Base-by-base conservation (phyloP, 2,329 filamentous ascomycete species). In the Fusarium papillatum region DNA sequence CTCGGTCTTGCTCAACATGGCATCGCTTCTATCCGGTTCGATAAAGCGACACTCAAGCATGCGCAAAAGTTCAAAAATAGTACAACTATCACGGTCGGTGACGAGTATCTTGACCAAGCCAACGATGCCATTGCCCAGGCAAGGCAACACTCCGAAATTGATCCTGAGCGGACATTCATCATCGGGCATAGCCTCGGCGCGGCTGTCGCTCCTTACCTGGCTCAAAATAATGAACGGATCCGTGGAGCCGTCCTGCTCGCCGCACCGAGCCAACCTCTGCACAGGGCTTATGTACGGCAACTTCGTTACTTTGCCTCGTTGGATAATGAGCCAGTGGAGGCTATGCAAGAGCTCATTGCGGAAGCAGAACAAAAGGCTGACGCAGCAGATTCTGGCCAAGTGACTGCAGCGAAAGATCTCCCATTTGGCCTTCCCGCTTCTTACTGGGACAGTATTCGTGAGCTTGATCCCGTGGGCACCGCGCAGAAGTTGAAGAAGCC, bases 271-370 rank as follows among this genome's bases (percentile, higher is more conserved):
- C 24, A 41, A 13, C 43, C 59, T 29, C 9, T 64, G 13, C 50
- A 64, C 22, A 41, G 43, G 29, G 14, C 34, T 16, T 64, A 41
- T n/a, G 43, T 64, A 22, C 66, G 60, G 1, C 66, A 68, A 26
- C 66, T 68, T n/a, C 59, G 66, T 19, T 68, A 68, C 24, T 64
- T 68, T 39, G 59, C 66, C 16, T 64, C 57, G 7, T n/a, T 68
- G 36, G 60, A 68, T n/a, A 55, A 24, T 7, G 24, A 48, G 41
- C 50, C 50, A 57, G 50, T 57, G 50, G 29, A 57, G 4, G 50
- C 50, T 4, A 50, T 64, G 43, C 41, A 68, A 4, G n/a, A 64
- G n/a, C 38, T 39, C 29, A 68, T 64, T 29, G 34, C 39, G n/a
- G 29, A 64, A 7, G 60, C 59, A 8, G 66, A 68, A n/a, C 22